Conservation (phyloP, 1,139 yeast species). For the Sugiyamaella paludigena region DNA sequence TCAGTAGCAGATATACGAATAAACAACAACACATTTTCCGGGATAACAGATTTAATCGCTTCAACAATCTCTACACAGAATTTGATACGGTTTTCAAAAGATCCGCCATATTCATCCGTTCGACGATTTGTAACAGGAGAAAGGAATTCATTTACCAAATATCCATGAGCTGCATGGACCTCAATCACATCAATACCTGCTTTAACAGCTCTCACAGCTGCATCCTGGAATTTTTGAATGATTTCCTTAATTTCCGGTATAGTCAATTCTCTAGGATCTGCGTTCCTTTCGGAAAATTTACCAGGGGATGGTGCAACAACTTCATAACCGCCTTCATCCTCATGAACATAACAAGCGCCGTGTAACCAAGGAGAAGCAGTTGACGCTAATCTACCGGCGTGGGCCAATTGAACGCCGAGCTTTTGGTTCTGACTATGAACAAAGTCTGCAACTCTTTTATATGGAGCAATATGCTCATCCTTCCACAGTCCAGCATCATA, state of each 20-base stretch:
- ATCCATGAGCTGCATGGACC: constrained; percentile 66
- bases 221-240: constrained; percentile 39
- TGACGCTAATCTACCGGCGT: constrained; percentile 50
- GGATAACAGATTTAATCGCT: constrained; percentile 25
- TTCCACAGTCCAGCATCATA: constrained; percentile 52
- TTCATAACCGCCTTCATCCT: constrained; percentile 12
- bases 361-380: constrained; percentile 10
- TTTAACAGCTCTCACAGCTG: constrained; percentile 47
- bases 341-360: constrained; percentile 4
- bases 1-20: constrained; percentile 32
- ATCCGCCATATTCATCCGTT: constrained; percentile 46
- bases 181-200: constrained; percentile 68
- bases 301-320: constrained; percentile 12
- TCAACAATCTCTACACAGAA: constrained; percentile 31
- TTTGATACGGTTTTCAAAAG: constrained; percentile 38
- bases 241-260: constrained; percentile 42
- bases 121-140: constrained; percentile 41
- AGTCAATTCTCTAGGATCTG: constrained; percentile 45
- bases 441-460: constrained; percentile 51
- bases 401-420: constrained; percentile 57
- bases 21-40: constrained; percentile 25
- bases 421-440: constrained; percentile 53
- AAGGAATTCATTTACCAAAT: constrained; percentile 43
- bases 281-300: constrained; percentile 4
- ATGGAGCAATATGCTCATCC: constrained; percentile 49